Evolutionary conservation across 1,284 basidiomycete species (phyloP).

Genomic region (Papiliotrema flavescens): DNA sequence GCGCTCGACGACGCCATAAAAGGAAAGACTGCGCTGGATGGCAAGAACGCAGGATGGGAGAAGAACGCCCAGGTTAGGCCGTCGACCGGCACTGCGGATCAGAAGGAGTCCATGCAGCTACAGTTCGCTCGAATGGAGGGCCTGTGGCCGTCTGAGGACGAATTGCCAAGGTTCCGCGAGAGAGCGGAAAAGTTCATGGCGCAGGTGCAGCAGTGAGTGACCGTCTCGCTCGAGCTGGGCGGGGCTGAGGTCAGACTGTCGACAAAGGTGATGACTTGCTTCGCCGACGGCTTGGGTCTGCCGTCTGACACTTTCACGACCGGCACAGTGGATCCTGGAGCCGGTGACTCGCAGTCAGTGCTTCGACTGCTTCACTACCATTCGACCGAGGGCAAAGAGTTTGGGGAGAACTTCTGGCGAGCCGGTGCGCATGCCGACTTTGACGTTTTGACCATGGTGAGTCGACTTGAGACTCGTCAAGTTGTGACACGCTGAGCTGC

Average conservation of each 20-base stretch:
- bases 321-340: slow-evolving; percentile 25
- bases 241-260: slow-evolving; percentile 20
- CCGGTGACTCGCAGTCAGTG: slow-evolving; percentile 29
- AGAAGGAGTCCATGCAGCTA: slow-evolving; percentile 26
- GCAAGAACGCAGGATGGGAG: slow-evolving; percentile 31
- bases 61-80: slow-evolving; percentile 24
- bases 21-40: slow-evolving; percentile 18
- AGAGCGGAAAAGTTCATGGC: slow-evolving; percentile 26
- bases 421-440: slow-evolving; percentile 38
- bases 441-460: slow-evolving; percentile 31
- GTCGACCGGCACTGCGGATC: slow-evolving; percentile 25
- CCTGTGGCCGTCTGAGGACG: slow-evolving; percentile 26
- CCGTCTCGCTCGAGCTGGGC: neutral
- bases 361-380: slow-evolving; percentile 34
- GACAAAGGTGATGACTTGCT: slow-evolving; percentile 32
- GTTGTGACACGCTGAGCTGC: neutral
- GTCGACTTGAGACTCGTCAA: neutral
- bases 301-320: slow-evolving; percentile 26
- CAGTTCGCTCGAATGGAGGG: slow-evolving; percentile 37
- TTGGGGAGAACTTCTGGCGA: slow-evolving; percentile 34
- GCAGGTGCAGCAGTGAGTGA: slow-evolving; percentile 23
- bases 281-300: slow-evolving; percentile 31
- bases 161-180: slow-evolving; percentile 15
- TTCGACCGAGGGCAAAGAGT: slow-evolving; percentile 28
- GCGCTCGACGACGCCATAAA: slow-evolving; percentile 20